Evolutionary conservation across 371 early-diverging fungal genomes (phyloP).

Genomic region (Fennellomyces sp.): DNA sequence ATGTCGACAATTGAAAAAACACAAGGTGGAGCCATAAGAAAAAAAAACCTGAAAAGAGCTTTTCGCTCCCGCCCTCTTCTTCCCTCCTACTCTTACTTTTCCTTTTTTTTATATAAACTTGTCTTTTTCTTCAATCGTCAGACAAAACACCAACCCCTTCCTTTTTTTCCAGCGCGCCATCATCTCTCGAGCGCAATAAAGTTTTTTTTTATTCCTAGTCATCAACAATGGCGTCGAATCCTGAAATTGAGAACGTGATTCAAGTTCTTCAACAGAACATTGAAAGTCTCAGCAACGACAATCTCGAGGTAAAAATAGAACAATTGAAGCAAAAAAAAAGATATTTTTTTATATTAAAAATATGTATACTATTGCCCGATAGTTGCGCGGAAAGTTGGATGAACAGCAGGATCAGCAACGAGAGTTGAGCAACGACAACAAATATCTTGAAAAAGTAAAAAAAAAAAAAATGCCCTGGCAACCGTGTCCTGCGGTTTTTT

Average conservation of each 20-base stretch:
- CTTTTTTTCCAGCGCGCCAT: constrained; percentile 4
- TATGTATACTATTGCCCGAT: not conserved
- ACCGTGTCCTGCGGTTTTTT: not conserved
- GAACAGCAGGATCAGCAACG: constrained; percentile 28
- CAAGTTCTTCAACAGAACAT: constrained; percentile 27
- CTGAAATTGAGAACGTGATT: constrained; percentile 28
- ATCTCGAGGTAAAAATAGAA: constrained; percentile 26
- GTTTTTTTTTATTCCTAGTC: constrained; percentile 4
- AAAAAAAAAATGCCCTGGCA: too few species aligned
- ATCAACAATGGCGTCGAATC: constrained; percentile 16
- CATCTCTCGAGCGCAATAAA: constrained; percentile 1
- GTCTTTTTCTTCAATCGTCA: not conserved
- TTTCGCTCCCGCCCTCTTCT: too few species aligned
- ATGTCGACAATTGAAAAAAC: not conserved
- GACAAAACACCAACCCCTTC: not conserved
- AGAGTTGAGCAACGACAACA: constrained; percentile 33
- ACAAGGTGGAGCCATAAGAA: not conserved
- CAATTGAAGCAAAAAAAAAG: not conserved
- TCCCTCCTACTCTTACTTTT: constrained; percentile 11
- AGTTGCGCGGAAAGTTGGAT: constrained; percentile 42
- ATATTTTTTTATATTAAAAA: not conserved
- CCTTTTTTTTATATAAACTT: not conserved
- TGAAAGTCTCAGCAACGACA: constrained; percentile 28
- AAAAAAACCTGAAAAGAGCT: too few species aligned
- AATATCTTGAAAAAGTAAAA: constrained; percentile 47